Base-by-base conservation (phyloP, 75 land plant species). In the Selaginella tamariscina region DNA sequence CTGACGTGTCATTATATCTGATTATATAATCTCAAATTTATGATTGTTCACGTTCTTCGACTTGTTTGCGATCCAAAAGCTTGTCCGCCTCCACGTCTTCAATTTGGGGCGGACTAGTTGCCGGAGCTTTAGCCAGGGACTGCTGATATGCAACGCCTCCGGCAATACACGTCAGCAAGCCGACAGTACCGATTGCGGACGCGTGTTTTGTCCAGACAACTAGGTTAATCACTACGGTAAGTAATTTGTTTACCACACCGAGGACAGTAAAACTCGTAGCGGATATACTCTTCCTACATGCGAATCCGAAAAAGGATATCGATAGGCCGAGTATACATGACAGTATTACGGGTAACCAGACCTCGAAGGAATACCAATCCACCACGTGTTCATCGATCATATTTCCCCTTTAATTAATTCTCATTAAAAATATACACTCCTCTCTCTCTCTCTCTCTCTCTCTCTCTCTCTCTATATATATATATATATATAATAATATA, bases 221-320 rank as follows among this genome's bases (percentile, higher is more conserved):
- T 32, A 92, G 79, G 82, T 92, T 92, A 55, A 92, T 92, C 28
- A 86, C 82, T 22, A 92, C 94, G 0, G 94, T 88, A 20, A 92
- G 71, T 9, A 92, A 84, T 75, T 92, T 92, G 68, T 92, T 92
- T 55, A 92, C 97, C 23, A 86, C 92, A 0, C 97, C 97, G 28
- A 92, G 84, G 55, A 92, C 97, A 11, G 95, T 92, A 49, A 92
- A 92, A 18, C 97, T 86, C 0, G 97, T 92, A 2, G 95, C 97
- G 30, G 97, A 92, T 24, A 89, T 92, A 28, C 81, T 77, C 66
- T 82, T 75, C 9, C 94, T 81, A 68, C 97, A 86, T 32, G 97
- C 85, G 70, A 92, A 88, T 55, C 97, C 97, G 72, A 92, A 92
- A 75, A 89, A 92, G 24, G 97, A 92, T 22, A 92, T 92, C 1